Evolutionary conservation across 805 yeast genomes (phyloP).

Genomic region (Metschnikowia borealis): DNA sequence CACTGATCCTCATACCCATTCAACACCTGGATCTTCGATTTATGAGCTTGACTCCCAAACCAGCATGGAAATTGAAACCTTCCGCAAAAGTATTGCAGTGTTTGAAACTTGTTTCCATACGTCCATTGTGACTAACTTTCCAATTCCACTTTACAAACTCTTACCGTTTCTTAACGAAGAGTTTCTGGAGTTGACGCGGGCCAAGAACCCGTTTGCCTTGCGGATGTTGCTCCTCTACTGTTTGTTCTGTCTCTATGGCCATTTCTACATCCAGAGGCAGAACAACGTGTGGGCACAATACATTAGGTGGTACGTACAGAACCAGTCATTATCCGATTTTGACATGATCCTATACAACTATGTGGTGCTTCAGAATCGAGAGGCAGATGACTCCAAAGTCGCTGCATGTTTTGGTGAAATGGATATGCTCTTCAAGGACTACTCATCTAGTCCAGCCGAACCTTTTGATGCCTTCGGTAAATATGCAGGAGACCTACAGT

Average conservation of each 20-base stretch:
- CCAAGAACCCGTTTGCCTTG: slow-evolving; percentile 23
- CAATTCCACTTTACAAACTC: slow-evolving; percentile 32
- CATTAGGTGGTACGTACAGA: slow-evolving; percentile 16
- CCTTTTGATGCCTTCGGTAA: neutral
- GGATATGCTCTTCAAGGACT: neutral
- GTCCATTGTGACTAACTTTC: slow-evolving; percentile 20
- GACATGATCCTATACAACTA: slow-evolving; percentile 9
- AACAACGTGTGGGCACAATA: slow-evolving; percentile 30
- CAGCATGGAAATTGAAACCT: slow-evolving; percentile 8
- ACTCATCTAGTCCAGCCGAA: neutral
- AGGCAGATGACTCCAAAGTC: neutral
- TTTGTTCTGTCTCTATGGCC: slow-evolving; percentile 17
- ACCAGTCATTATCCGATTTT: slow-evolving; percentile 2
- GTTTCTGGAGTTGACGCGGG: slow-evolving; percentile 19
- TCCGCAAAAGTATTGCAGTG: slow-evolving; percentile 7
- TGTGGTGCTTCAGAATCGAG: slow-evolving; percentile 3
- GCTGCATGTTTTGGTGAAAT: neutral
- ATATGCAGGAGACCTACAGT: too few relatives aligned
- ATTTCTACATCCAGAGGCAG: slow-evolving; percentile 20
- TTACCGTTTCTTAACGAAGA: slow-evolving; percentile 16
- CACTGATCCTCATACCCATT: neutral
- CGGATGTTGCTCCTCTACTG: slow-evolving; percentile 23
- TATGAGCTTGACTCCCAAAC: slow-evolving; percentile 9
- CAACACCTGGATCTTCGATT: neutral
- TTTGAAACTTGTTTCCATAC: slow-evolving; percentile 15